phyloP scores from a whole-genome alignment of 108 stramenopile genomes.

The Fistulifera solaris region DNA sequence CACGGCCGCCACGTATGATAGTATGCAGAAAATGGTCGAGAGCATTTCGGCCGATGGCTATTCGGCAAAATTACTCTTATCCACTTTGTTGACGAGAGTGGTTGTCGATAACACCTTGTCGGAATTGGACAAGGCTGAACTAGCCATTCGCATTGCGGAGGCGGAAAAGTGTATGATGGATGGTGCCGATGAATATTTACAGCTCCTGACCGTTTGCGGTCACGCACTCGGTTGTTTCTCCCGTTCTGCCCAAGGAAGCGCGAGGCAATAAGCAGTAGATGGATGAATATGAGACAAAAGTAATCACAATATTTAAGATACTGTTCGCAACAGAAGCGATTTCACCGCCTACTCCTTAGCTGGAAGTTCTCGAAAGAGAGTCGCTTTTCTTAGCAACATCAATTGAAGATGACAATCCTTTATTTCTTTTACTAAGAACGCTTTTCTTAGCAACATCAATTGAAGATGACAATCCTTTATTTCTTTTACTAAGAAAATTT shows the following conservation, averaged over 20 bases:
- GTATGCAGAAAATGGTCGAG: conserved; percentile 63
- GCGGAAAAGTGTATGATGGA: conserved; percentile 90
- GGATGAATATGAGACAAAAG: no score
- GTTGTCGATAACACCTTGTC: conserved; percentile 35
- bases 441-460: no score
- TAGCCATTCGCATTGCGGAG: conserved; percentile 83
- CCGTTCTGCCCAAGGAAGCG: background rate
- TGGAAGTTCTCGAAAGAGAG: no score
- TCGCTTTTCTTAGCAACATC: no score
- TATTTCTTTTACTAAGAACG: no score
- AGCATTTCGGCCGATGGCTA: conserved; percentile 79
- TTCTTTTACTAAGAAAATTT: conserved; percentile 14
- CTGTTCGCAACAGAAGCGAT: no score
- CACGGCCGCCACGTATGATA: conserved; percentile 27
- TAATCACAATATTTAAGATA: no score
- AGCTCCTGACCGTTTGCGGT: conserved; percentile 86
- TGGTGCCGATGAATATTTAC: conserved; percentile 92
- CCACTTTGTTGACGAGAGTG: conserved; percentile 41
- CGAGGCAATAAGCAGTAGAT: no score
- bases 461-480: no score
- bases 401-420: no score
- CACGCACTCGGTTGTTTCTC: conserved; percentile 49
- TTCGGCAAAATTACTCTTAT: conserved; percentile 67
- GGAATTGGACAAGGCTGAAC: conserved; percentile 77
- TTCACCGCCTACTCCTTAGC: no score